phyloP scores from a whole-genome alignment of 2,329 filamentous ascomycete species.

The Fusarium decemcellulare region DNA sequence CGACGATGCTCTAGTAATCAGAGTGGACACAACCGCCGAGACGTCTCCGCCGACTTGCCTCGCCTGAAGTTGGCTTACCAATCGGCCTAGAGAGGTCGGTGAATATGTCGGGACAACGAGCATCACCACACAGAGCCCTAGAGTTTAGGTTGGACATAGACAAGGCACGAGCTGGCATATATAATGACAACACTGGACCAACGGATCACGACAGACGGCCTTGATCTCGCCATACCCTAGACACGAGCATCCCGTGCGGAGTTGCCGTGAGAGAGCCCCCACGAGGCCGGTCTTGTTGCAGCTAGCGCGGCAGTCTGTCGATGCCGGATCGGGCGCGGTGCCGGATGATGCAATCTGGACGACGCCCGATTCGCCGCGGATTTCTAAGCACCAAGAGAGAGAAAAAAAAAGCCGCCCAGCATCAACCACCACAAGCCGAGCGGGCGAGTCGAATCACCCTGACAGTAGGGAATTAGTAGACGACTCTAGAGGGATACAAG shows the following conservation, averaged over 20 bases:
- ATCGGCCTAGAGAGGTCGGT: not conserved
- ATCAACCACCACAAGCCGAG: slow-evolving; percentile 28
- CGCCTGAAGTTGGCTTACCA: not conserved
- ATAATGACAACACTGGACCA: not conserved
- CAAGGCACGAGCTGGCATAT: too few relatives aligned
- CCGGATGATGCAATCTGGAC: slow-evolving; percentile 45
- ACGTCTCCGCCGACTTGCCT: not conserved
- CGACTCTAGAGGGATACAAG: not conserved
- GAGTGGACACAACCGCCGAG: not conserved
- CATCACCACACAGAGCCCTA: too few relatives aligned
- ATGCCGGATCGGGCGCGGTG: slow-evolving; percentile 36
- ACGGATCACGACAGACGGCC: not conserved
- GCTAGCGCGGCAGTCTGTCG: slow-evolving; percentile 34
- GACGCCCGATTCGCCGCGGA: slow-evolving; percentile 42
- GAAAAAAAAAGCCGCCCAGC: slow-evolving; percentile 27
- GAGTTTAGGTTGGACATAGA: too few relatives aligned
- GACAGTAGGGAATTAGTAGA: too few relatives aligned
- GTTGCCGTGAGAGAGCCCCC: slow-evolving; percentile 17
- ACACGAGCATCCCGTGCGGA: not conserved
- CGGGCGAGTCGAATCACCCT: not conserved
- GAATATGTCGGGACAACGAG: not conserved
- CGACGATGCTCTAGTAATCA: slow-evolving; percentile 12
- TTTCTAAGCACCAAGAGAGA: slow-evolving; percentile 44
- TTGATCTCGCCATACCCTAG: slow-evolving; percentile 13
- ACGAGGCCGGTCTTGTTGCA: slow-evolving; percentile 30